Evolutionary conservation across 2,329 filamentous ascomycete species (phyloP).

Genomic region (Ceratocystis colombiana): DNA sequence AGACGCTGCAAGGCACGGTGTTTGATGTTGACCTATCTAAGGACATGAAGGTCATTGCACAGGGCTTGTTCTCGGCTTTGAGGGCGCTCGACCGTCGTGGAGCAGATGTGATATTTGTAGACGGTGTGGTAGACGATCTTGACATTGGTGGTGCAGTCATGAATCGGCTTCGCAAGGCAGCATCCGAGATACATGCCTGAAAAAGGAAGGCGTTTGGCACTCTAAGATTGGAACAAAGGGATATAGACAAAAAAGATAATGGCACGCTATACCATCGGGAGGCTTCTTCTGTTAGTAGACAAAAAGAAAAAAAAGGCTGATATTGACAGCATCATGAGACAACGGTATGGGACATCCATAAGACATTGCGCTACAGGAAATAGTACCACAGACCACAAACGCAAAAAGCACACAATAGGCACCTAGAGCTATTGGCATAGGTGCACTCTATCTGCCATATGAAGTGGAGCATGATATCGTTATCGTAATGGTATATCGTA

Average conservation of each 20-base stretch:
- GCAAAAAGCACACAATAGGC: not conserved
- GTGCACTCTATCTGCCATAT: not conserved
- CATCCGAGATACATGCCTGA: conserved; percentile 47
- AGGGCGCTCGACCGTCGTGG: conserved; percentile 70
- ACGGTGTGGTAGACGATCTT: conserved; percentile 70
- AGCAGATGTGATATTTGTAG: conserved; percentile 78
- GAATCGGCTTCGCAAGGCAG: conserved; percentile 72
- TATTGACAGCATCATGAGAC: conserved; percentile 3
- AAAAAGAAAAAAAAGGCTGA: conserved; percentile 3
- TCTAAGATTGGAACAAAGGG: not conserved
- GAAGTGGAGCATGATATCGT: conserved; percentile 8
- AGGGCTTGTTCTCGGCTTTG: conserved; percentile 78
- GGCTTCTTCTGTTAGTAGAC: not conserved
- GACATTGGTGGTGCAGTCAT: conserved; percentile 80
- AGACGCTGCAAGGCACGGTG: conserved; percentile 35
- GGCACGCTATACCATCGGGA: not conserved
- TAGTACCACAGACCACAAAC: not conserved
- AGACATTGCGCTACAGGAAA: not conserved
- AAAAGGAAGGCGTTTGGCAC: not conserved
- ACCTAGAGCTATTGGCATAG: not conserved
- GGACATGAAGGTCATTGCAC: conserved; percentile 64
- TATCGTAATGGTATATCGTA: conserved; percentile 19
- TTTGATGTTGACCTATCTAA: conserved; percentile 66
- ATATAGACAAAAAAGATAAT: conserved; percentile 11
- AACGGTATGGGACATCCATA: not conserved